A percentile compares a stretch with the other conserved stretches of the same genome.
Conservation (phyloP, 177 flowering plant genomes). For the Telopea speciosissima region DNA sequence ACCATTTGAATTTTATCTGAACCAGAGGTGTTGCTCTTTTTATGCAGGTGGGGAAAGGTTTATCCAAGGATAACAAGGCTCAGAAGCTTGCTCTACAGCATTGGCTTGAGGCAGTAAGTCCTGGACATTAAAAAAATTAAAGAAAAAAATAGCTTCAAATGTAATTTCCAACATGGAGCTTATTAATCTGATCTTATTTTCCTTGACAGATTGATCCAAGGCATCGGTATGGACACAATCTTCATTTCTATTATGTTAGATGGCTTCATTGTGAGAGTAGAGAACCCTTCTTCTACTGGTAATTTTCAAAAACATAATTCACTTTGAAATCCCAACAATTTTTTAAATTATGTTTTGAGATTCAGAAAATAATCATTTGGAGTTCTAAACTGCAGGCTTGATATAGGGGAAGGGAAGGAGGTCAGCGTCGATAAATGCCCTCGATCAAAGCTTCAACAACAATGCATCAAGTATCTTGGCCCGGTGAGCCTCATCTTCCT, state of each 20-base stretch:
- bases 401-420: constrained; percentile 90
- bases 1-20: not conserved
- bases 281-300: constrained; percentile 95
- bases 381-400: constrained; percentile 56
- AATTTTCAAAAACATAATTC: constrained; percentile 14
- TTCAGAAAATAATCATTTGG: not conserved
- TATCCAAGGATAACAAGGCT: constrained; percentile 77
- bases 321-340: not conserved
- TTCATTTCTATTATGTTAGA: constrained; percentile 66
- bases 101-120: constrained; percentile 93
- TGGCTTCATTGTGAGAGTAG: constrained; percentile 81
- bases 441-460: constrained; percentile 72
- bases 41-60: constrained; percentile 84
- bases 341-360: not conserved
- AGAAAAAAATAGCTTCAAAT: not conserved
- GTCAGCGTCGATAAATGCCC: constrained; percentile 61
- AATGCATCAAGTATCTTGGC: constrained; percentile 95
- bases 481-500: constrained; percentile 46
- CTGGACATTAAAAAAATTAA: not conserved
- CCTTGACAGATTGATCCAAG: constrained; percentile 77
- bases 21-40: not conserved
- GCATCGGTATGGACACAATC: constrained; percentile 93
- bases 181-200: constrained; percentile 5
- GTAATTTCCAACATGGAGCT: not conserved
- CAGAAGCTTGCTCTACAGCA: constrained; percentile 91